Percentiles rank a stretch among this genome's conserved stretches.
Evolutionary conservation across 2,329 filamentous ascomycete species (phyloP).

Genomic region (Exophiala calicioides): DNA sequence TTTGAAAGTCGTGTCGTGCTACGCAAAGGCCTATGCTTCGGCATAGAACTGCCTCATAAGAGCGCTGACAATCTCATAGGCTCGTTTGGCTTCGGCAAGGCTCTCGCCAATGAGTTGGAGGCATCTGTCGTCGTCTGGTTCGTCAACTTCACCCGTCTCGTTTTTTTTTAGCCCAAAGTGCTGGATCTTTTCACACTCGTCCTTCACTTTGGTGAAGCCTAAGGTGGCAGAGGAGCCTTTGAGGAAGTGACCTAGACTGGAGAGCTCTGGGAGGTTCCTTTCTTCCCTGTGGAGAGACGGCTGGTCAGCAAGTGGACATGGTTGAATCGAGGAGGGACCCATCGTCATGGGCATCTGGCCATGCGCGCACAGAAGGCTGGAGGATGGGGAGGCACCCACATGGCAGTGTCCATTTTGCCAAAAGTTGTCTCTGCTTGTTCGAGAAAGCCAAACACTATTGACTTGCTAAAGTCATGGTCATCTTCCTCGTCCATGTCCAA

Average conservation of each 20-base stretch:
- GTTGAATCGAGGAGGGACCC: too few relatives aligned
- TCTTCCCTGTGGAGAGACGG: conserved; percentile 54
- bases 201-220: conserved; percentile 84
- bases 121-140: conserved; percentile 67
- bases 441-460: conserved; percentile 90
- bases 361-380: not conserved
- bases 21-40: conserved; percentile 35
- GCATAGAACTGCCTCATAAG: conserved; percentile 72
- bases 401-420: conserved; percentile 72
- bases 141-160: conserved; percentile 67
- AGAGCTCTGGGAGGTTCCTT: conserved; percentile 72
- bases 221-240: conserved; percentile 96
- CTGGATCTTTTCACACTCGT: conserved; percentile 95
- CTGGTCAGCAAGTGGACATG: too few relatives aligned
- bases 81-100: conserved; percentile 69
- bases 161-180: conserved; percentile 84
- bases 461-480: conserved; percentile 81
- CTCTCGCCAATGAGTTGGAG: conserved; percentile 70
- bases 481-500: conserved; percentile 99
- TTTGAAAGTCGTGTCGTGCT: conserved; percentile 10
- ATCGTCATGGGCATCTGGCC: not conserved
- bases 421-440: conserved; percentile 88
- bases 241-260: conserved; percentile 86
- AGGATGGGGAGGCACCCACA: conserved; percentile 58
- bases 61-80: conserved; percentile 72